Conservation (phyloP, 192 early-diverging fungal species). For the Diversispora epigaea region DNA sequence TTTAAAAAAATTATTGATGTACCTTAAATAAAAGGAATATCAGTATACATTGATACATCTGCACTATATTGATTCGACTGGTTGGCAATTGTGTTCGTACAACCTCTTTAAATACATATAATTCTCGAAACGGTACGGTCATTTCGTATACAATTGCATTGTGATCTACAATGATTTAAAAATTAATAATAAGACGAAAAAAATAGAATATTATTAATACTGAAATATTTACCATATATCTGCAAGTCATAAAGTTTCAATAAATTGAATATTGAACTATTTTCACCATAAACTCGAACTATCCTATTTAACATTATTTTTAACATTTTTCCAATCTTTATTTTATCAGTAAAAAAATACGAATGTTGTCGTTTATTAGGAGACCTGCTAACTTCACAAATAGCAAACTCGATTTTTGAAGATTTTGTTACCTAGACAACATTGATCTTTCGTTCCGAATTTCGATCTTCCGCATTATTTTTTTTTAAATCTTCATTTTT, state of each 20-base stretch:
- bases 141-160: too few species aligned
- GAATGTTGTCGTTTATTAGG: too few species aligned
- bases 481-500: constrained; percentile 18
- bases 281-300: too few species aligned
- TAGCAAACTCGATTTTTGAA: constrained; percentile 10
- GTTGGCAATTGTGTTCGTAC: constrained; percentile 10
- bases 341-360: constrained; percentile 11
- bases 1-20: not conserved
- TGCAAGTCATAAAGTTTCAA: constrained; percentile 24
- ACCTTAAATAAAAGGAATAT: constrained; percentile 20
- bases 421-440: constrained; percentile 16
- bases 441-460: constrained; percentile 21
- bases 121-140: too few species aligned
- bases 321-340: constrained; percentile 29
- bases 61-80: not conserved
- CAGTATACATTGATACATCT: too few species aligned
- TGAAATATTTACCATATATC: constrained; percentile 26
- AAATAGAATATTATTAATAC: not conserved
- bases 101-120: constrained; percentile 24
- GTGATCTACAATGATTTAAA: constrained; percentile 20
- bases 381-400: too few species aligned
- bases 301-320: constrained; percentile 24
- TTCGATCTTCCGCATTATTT: constrained; percentile 12
- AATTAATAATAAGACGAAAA: constrained; percentile 2
- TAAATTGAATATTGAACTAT: not conserved